Evolutionary conservation across 768 basidiomycete genomes (phyloP), one percentile per base, ranked within the genome.

Genomic region (Coprinopsis cinerea): DNA sequence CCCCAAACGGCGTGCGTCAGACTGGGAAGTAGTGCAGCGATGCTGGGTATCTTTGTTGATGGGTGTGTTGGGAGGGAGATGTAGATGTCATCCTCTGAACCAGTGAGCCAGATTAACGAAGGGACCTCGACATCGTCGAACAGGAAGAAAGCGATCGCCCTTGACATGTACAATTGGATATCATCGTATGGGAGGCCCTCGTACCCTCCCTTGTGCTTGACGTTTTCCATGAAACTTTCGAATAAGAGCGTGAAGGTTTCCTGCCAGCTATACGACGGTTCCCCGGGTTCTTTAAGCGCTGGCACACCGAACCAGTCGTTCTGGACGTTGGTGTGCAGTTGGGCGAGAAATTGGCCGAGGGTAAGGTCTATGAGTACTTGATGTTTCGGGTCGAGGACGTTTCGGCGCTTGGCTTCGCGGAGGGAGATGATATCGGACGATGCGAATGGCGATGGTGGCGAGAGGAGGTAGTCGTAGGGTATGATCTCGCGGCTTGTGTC

Each of bases 71-170:
- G 61, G 32, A 75, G 51, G 11, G 73, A 67, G 47, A 87, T 66
- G 56, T 78, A 75, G 7, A 85, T 72, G 51, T 83, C 77, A 30
- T 81, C 73, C 13, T 77, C 76, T 9, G 73, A 74, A 1, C 78
- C 78, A 2, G 82, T 79, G 53, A 83, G 73, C 75, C 81, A 81
- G 24, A 87, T 61, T 13, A 89, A 67, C 2, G 79, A 77, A 4
- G 87, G 85, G 4, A 80, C 81, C 47, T 85, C 82, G 47, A 81
- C 83, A 49, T 90, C 87, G 55, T 87, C 85, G 55, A 89, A 90
- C 13, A 90, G 71, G 60, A 79, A 88, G 44, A 74, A 81, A 13
- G 79, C 82, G 51, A 90, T 87, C 18, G 88, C 88, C 20, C 84
- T 82, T 20, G 76, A 78, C 35, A 87, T 75, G 56, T 67, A 69